These are phyloP conservation scores for Flaveria robusta DNA, from an alignment of 129 eudicot genomes.

Conservation along the genomic window DNA sequence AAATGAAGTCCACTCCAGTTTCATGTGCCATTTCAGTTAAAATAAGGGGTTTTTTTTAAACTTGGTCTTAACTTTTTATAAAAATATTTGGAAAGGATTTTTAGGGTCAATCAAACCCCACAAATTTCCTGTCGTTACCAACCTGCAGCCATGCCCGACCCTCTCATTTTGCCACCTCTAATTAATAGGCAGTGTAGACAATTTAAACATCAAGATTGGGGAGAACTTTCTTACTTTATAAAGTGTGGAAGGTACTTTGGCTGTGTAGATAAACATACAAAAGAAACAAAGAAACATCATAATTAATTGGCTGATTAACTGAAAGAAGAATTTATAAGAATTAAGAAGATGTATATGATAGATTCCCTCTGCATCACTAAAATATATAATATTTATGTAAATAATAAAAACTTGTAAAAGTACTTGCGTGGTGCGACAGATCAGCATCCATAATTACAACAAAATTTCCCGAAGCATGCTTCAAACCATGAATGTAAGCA, in stretches of 20 bases:
- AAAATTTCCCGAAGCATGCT: constrained; percentile 87
- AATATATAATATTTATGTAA: background rate
- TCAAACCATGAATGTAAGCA: constrained; percentile 90
- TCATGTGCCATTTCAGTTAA: background rate
- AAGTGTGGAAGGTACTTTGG: constrained; percentile 84
- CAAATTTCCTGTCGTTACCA: background rate
- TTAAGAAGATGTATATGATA: background rate
- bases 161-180: constrained; percentile 17
- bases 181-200: background rate
- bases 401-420: background rate
- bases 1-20: background rate
- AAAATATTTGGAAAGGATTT: background rate
- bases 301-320: constrained; percentile 19
- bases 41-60: too few species aligned
- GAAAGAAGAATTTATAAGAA: constrained; percentile 1
- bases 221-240: constrained; percentile 59
- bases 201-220: constrained; percentile 18
- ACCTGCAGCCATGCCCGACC: background rate
- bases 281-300: constrained; percentile 8
- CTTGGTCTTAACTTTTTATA: background rate
- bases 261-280: constrained; percentile 34
- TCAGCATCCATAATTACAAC: constrained; percentile 96
- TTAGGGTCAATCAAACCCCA: background rate
- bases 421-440: constrained; percentile 91
- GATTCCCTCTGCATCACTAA: background rate